Conservation (phyloP, 2,329 filamentous ascomycete genomes). For the Monosporascus sp. region DNA sequence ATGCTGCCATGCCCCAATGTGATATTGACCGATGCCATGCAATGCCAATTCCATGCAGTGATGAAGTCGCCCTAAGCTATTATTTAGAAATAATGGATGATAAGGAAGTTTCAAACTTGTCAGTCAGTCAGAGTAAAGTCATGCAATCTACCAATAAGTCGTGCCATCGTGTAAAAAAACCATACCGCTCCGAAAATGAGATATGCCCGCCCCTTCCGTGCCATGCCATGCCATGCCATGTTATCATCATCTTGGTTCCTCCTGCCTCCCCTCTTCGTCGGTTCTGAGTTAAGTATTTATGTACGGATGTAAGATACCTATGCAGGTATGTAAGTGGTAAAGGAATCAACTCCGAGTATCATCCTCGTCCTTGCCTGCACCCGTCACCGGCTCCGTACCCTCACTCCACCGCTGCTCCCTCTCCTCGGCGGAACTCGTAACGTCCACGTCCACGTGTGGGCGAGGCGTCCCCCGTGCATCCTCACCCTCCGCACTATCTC, state of each 20-base stretch:
- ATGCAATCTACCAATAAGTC: no score
- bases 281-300: not conserved
- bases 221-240: not conserved
- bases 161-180: no score
- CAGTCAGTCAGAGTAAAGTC: no score
- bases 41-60: no score
- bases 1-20: no score
- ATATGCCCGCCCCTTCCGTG: not conserved
- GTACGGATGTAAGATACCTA: not conserved
- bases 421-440: conserved; percentile 8
- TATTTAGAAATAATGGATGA: no score
- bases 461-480: not conserved
- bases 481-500: conserved; percentile 1
- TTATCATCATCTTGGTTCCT: not conserved
- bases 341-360: not conserved
- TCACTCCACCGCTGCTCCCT: conserved; percentile 5
- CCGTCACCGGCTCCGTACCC: not conserved
- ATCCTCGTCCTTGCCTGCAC: not conserved
- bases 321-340: not conserved
- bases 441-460: not conserved
- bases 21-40: no score
- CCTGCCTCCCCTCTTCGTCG: not conserved
- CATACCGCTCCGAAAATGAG: no score
- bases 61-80: no score
- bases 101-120: no score